Evolutionary conservation across 495 filamentous ascomycete genomes (phyloP).

Genomic region (Letharia lupina): DNA sequence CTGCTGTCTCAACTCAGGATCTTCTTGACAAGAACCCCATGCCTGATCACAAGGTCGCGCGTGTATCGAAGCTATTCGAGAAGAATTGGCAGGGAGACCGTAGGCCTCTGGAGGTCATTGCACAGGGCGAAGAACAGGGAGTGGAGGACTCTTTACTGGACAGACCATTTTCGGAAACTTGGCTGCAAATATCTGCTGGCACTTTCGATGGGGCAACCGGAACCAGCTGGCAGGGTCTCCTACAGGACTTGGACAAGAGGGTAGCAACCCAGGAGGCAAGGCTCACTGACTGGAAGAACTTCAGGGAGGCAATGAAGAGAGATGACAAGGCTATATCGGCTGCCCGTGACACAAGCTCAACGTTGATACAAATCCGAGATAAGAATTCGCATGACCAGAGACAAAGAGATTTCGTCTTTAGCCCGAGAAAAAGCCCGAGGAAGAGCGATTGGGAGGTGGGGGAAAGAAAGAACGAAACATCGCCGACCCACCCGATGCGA

Average conservation of each 20-base stretch:
- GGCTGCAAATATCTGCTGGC: conserved; percentile 50
- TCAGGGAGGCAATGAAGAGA: conserved; percentile 41
- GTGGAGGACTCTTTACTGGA: conserved; percentile 55
- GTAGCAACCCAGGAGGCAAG: conserved; percentile 54
- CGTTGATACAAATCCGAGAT: conserved; percentile 7
- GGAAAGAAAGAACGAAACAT: not conserved
- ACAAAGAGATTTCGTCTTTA: conserved; percentile 40
- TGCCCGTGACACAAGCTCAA: conserved; percentile 17
- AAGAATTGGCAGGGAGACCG: conserved; percentile 69
- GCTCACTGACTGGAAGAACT: conserved; percentile 64
- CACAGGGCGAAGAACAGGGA: conserved; percentile 54
- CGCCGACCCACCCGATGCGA: conserved; percentile 2
- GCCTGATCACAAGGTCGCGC: conserved; percentile 18
- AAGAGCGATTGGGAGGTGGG: conserved; percentile 13
- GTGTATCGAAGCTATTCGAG: conserved; percentile 41
- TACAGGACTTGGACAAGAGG: conserved; percentile 47
- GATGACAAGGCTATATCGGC: conserved; percentile 23
- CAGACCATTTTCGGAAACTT: conserved; percentile 56
- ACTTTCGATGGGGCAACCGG: conserved; percentile 41
- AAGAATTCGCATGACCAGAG: conserved; percentile 21
- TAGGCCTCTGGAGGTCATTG: conserved; percentile 57
- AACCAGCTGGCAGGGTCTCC: conserved; percentile 35
- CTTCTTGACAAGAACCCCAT: conserved; percentile 16
- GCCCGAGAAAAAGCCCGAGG: conserved; percentile 32
- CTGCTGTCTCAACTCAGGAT: conserved; percentile 15